Evolutionary conservation across 2,329 filamentous ascomycete species (phyloP).

Genomic region (Stenocarpella maydis): DNA sequence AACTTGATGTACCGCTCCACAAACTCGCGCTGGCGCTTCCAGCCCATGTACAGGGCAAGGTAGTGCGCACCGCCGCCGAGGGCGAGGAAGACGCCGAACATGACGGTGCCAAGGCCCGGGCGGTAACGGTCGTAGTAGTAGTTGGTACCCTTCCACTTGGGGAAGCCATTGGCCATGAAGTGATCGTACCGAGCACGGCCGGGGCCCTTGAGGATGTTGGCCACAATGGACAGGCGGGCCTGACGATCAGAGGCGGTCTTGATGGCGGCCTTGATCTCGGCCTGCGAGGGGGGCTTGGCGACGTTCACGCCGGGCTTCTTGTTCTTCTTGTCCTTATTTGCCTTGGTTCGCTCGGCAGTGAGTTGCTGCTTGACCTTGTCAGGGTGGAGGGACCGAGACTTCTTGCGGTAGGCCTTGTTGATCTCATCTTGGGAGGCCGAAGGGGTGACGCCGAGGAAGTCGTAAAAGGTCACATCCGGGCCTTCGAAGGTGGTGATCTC

Average conservation of each 20-base stretch:
- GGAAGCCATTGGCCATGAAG: conserved; percentile 92
- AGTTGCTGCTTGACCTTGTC: conserved; percentile 94
- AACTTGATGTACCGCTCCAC: conserved; percentile 91
- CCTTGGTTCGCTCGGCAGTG: conserved; percentile 71
- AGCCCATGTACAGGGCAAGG: conserved; percentile 82
- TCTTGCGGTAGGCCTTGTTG: conserved; percentile 92
- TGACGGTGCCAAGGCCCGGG: conserved; percentile 85
- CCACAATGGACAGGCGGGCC: conserved; percentile 83
- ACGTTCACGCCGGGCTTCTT: conserved; percentile 71
- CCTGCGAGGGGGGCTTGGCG: conserved; percentile 74
- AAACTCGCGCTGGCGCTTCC: conserved; percentile 90
- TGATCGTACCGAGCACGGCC: conserved; percentile 91
- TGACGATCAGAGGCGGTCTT: conserved; percentile 86
- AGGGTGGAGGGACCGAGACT: conserved; percentile 83
- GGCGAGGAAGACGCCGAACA: conserved; percentile 82
- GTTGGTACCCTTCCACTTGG: conserved; percentile 93
- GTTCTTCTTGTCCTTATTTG: conserved; percentile 58
- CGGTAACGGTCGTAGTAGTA: conserved; percentile 98
- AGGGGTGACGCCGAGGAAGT: conserved; percentile 81
- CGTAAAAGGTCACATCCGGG: conserved; percentile 86
- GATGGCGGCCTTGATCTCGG: conserved; percentile 79
- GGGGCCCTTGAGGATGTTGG: conserved; percentile 83
- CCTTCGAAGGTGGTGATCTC: conserved; percentile 83
- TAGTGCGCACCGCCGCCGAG: conserved; percentile 90
- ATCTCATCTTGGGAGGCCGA: conserved; percentile 85